Percentiles rank a stretch among this genome's conserved stretches.
Conservation (phyloP, 129 eudicot species). For the Scalesia atractyloides region DNA sequence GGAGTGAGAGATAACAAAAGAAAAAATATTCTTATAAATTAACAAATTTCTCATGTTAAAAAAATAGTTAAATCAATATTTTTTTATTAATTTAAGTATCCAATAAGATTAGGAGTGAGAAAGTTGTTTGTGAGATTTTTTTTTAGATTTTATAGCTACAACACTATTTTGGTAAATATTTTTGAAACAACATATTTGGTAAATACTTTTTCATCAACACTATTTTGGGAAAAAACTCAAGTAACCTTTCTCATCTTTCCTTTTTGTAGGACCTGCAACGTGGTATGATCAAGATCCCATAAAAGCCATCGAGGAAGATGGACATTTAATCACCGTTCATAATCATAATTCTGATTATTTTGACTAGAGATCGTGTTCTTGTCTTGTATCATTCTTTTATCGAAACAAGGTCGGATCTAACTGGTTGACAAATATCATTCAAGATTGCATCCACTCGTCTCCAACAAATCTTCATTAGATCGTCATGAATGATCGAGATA, state of each 20-base stretch:
- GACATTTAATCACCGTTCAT: slow-evolving; percentile 61
- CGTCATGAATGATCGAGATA: slow-evolving; percentile 14
- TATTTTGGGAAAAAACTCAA: too few relatives aligned
- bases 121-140: too few relatives aligned
- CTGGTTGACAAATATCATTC: slow-evolving; percentile 16
- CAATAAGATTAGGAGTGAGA: too few relatives aligned
- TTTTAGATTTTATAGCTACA: too few relatives aligned
- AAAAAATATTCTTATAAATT: too few relatives aligned
- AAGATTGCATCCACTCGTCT: slow-evolving; percentile 16
- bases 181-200: too few relatives aligned
- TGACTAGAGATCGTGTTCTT: slow-evolving; percentile 27
- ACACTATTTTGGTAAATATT: too few relatives aligned
- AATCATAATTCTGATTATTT: slow-evolving; percentile 65
- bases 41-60: too few relatives aligned
- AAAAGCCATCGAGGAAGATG: slow-evolving; percentile 51
- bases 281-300: slow-evolving; percentile 63
- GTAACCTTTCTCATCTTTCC: neutral
- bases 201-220: too few relatives aligned
- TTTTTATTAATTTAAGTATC: too few relatives aligned
- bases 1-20: too few relatives aligned
- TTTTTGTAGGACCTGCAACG: slow-evolving; percentile 57
- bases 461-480: neutral
- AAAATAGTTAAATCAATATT: too few relatives aligned
- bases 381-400: slow-evolving; percentile 12
- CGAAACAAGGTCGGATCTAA: slow-evolving; percentile 13